Evolutionary conservation across 106 monocot species (phyloP), one percentile per base, ranked within the genome.

Genomic region (Hemerocallis citrina): DNA sequence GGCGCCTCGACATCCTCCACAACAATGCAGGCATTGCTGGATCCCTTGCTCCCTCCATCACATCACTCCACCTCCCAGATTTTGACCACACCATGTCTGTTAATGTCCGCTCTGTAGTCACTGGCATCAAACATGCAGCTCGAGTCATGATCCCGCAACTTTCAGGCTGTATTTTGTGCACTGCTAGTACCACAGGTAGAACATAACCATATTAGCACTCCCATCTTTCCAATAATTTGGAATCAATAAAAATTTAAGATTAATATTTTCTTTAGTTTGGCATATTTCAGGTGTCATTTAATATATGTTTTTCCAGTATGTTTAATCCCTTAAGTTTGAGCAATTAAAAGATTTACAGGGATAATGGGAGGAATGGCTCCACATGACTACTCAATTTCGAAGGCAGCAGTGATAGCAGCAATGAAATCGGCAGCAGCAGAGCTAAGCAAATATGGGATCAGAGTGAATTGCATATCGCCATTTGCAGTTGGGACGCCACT

Each of bases 21-120:
- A 81, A 71, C 85, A 85, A 85, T 41, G 85, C 81, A 7, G 85
- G 71, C 29, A 41, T 74, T 15, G 62, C 63, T 34, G 81, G 80
- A 1, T 34, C 74, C 6, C 32, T 77, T 12, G 40, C 66, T 7
- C 33, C 21, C 8, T 49, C 62, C 51, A 54, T 81, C 39, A 34
- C 49, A 8, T 20, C 45, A 16, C 74, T 81, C 32, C 52, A 71
- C 52, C 63, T 85, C 38, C 42, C 41, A 24, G 67, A 71, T 30
- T 85, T 80, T 42, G 85, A 85, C 62, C 76, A 57, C 13, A 71
- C 49, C 31, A 73, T 85, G 67, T 56, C 74, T 3, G 22, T 71
- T 30, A 85, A 85, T 40, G 66, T 56, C 43, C 71, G 79, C 23
- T 70, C 78, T 0, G 55, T 57, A 11, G 75, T 75, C 17, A 65